Evolutionary conservation across 495 filamentous ascomycete genomes (phyloP).

Genomic region (Cercophora scortea): DNA sequence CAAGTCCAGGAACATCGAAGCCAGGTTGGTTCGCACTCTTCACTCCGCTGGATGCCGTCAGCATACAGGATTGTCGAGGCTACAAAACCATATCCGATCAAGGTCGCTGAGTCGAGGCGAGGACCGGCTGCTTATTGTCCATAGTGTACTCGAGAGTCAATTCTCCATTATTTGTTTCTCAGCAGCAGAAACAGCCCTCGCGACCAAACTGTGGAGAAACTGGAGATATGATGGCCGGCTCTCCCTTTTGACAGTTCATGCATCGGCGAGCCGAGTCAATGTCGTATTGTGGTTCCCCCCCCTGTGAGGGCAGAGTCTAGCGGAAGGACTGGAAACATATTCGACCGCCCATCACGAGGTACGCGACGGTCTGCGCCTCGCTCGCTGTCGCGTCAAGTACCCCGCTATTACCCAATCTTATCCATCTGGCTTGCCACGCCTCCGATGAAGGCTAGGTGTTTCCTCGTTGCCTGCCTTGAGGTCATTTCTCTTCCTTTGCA

Average conservation of each 20-base stretch:
- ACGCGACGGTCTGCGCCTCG: constrained; percentile 20
- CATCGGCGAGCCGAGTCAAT: constrained; percentile 1
- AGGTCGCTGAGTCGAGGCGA: too few relatives aligned
- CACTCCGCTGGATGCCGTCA: too few relatives aligned
- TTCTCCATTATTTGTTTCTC: too few relatives aligned
- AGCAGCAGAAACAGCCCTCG: too few relatives aligned
- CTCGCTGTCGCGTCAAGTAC: constrained; percentile 14
- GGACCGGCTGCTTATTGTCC: too few relatives aligned
- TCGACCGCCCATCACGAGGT: constrained; percentile 5
- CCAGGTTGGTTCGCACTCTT: too few relatives aligned
- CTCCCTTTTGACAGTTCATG: neutral
- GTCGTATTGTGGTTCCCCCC: constrained; percentile 8
- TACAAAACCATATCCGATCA: too few relatives aligned
- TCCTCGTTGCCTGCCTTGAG: neutral
- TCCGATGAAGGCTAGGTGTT: constrained; percentile 2
- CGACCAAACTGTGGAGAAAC: too few relatives aligned
- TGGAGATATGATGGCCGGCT: neutral
- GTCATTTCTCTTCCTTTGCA: too few relatives aligned
- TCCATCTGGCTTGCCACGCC: neutral
- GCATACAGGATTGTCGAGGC: too few relatives aligned
- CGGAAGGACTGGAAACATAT: neutral
- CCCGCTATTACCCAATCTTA: constrained; percentile 10
- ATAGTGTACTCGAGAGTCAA: too few relatives aligned
- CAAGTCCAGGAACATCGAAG: too few relatives aligned
- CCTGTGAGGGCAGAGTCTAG: neutral